phyloP scores from a whole-genome alignment of 1,139 yeast genomes.

The Protomyces lactucae-debilis region DNA sequence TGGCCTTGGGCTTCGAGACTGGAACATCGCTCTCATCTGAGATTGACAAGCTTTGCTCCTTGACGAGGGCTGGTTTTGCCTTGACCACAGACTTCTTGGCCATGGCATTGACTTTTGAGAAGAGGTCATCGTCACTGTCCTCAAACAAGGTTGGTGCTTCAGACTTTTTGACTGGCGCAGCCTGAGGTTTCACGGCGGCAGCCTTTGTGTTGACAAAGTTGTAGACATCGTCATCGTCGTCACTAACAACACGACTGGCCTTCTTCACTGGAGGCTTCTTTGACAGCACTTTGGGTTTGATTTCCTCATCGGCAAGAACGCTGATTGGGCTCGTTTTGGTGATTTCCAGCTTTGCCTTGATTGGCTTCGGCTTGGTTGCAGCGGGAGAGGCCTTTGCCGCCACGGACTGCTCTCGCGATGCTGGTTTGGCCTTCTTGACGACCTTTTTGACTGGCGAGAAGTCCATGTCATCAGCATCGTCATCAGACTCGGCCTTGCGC shows the following conservation, averaged over 20 bases:
- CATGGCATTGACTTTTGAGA: conserved; percentile 1
- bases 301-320: conserved; percentile 5
- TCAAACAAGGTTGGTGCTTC: conserved; percentile 7
- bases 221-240: conserved; percentile 22
- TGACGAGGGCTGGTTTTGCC: neutral
- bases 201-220: conserved; percentile 5
- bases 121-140: conserved; percentile 26
- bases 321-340: conserved; percentile 2
- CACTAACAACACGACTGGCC: neutral
- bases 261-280: neutral
- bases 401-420: neutral
- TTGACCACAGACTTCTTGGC: neutral
- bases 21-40: neutral
- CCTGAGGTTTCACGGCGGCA: neutral
- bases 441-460: conserved; percentile 16
- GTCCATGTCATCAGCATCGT: conserved; percentile 31
- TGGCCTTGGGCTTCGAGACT: conserved; percentile 1
- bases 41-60: neutral
- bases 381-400: neutral
- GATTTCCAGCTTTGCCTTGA: neutral
- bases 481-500: conserved; percentile 28
- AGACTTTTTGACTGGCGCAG: neutral
- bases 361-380: neutral
- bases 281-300: neutral
- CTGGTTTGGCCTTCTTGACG: neutral